A percentile compares a stretch with the other conserved stretches of the same genome.
These are phyloP conservation scores for Beverwykella pulmonaria DNA, from an alignment of 495 filamentous ascomycete genomes.

Conservation along the genomic window DNA sequence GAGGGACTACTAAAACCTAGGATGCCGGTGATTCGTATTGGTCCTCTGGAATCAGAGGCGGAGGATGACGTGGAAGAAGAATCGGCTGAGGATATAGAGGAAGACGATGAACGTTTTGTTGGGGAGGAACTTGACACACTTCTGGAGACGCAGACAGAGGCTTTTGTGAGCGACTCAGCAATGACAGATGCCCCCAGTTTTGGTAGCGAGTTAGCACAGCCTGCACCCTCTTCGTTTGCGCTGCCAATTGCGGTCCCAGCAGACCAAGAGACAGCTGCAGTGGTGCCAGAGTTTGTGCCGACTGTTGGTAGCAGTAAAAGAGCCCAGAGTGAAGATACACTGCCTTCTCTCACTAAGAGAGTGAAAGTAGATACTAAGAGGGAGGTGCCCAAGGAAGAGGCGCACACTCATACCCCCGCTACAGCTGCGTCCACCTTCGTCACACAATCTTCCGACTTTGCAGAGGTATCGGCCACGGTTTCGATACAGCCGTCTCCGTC, in stretches of 20 bases:
- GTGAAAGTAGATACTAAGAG: slow-evolving; percentile 9
- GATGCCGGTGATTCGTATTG: slow-evolving; percentile 55
- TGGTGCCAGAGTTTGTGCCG: neutral
- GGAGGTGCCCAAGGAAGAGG: neutral
- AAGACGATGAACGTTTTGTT: slow-evolving; percentile 27
- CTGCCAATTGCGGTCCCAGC: neutral
- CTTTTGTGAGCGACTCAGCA: neutral
- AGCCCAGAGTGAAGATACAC: slow-evolving; percentile 8
- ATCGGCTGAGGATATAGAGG: neutral
- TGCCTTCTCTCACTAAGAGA: slow-evolving; percentile 8
- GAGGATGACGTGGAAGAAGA: slow-evolving; percentile 20
- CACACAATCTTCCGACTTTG: neutral
- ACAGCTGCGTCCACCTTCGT: neutral
- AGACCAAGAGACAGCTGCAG: neutral
- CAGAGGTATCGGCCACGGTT: neutral
- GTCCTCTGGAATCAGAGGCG: slow-evolving; percentile 16
- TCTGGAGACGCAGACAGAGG: slow-evolving; percentile 7
- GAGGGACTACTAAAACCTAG: slow-evolving; percentile 72
- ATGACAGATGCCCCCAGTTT: neutral
- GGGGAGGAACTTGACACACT: slow-evolving; percentile 34
- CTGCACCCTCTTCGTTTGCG: neutral
- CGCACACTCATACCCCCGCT: neutral
- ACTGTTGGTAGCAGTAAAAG: slow-evolving; percentile 9
- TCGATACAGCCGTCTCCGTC: neutral
- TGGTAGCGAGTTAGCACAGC: neutral